These are phyloP conservation scores for Picea abies DNA, from an alignment of 83 land plant species.

Conservation along the genomic window DNA sequence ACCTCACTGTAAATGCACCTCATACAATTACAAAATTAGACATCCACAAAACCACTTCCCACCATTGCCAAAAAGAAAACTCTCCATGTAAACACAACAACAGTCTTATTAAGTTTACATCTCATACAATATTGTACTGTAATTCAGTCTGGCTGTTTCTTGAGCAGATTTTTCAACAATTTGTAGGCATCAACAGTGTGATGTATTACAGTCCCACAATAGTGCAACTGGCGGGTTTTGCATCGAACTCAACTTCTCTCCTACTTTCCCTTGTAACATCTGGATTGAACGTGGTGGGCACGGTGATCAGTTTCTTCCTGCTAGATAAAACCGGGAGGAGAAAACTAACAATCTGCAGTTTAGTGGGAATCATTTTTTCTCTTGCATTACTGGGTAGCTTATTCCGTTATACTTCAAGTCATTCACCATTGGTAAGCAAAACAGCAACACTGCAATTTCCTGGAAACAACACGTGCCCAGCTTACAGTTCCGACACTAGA, in stretches of 20 bases:
- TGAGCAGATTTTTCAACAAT: conserved; percentile 51
- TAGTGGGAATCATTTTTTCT: conserved; percentile 64
- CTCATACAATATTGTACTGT: no score
- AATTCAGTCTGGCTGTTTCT: no score
- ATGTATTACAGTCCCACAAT: conserved; percentile 77
- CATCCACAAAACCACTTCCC: no score
- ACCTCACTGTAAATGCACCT: no score
- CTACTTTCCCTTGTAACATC: conserved; percentile 61
- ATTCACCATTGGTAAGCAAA: conserved; percentile 31
- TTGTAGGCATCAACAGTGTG: conserved; percentile 75
- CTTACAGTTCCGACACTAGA: conserved; percentile 10
- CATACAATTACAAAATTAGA: no score
- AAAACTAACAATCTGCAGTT: conserved; percentile 51
- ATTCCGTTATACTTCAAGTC: conserved; percentile 28
- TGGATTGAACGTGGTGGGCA: conserved; percentile 59
- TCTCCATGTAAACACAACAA: no score
- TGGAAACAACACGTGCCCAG: conserved; percentile 42
- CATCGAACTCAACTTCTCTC: conserved; percentile 59
- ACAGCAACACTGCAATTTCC: conserved; percentile 28
- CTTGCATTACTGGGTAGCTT: conserved; percentile 43
- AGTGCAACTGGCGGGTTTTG: conserved; percentile 70
- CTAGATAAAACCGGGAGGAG: conserved; percentile 63
- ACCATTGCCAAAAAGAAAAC: no score
- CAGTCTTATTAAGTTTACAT: no score
- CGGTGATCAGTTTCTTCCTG: conserved; percentile 46